Conservation (phyloP, 2,329 filamentous ascomycete genomes). For the Paracoccidioides lutzii region DNA sequence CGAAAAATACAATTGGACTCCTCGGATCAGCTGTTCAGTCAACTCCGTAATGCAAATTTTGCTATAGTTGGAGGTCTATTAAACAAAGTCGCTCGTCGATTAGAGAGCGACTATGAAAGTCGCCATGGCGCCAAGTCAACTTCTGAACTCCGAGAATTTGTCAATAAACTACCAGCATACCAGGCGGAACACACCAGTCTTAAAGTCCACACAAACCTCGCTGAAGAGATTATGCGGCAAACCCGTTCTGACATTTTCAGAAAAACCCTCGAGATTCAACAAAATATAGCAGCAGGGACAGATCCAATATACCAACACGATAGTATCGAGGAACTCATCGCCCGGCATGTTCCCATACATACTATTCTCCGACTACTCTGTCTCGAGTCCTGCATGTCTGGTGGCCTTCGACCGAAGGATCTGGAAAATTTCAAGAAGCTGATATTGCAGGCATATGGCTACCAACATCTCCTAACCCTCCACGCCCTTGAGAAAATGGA, state of each 20-base stretch:
- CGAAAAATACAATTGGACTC: constrained; percentile 81
- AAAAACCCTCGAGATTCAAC: constrained; percentile 80
- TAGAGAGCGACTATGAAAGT: constrained; percentile 78
- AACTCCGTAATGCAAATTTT: constrained; percentile 86
- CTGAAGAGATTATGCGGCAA: constrained; percentile 89
- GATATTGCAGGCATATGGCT: constrained; percentile 83
- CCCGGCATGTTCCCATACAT: constrained; percentile 66
- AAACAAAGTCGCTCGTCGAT: constrained; percentile 77
- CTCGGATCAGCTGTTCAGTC: constrained; percentile 75
- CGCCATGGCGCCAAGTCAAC: constrained; percentile 79
- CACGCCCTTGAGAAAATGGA: constrained; percentile 80
- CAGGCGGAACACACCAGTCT: constrained; percentile 87
- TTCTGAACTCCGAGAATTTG: constrained; percentile 84
- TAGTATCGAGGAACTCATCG: constrained; percentile 85
- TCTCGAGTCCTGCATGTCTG: constrained; percentile 79
- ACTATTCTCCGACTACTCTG: constrained; percentile 76
- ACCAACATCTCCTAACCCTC: constrained; percentile 85
- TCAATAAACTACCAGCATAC: constrained; percentile 82
- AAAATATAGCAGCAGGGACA: constrained; percentile 81
- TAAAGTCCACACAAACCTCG: constrained; percentile 82
- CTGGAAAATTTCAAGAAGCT: constrained; percentile 80
- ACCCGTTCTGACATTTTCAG: constrained; percentile 84
- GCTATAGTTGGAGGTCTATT: constrained; percentile 80
- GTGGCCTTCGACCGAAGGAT: constrained; percentile 77
- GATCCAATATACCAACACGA: constrained; percentile 85